Evolutionary conservation across 306 rosid genomes (phyloP).

Genomic region (Sphenostylis stenocarpa): DNA sequence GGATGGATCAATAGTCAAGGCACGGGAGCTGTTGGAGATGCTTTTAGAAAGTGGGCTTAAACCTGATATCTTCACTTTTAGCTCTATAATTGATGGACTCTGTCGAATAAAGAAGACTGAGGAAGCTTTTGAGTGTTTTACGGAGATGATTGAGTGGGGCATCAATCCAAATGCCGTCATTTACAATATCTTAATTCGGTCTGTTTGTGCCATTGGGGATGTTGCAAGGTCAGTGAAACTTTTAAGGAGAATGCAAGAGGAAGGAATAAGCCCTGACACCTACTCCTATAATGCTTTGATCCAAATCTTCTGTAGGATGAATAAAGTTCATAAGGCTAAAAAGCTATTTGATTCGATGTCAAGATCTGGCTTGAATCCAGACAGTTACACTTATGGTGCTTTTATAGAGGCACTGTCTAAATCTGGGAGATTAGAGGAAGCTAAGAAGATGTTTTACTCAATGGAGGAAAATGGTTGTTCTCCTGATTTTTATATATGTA

Average conservation of each 20-base stretch:
- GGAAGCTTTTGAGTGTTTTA: constrained; percentile 74
- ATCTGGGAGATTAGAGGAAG: constrained; percentile 63
- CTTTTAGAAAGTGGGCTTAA: constrained; percentile 59
- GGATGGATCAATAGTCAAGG: constrained; percentile 52
- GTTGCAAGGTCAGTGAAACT: constrained; percentile 53
- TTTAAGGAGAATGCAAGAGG: constrained; percentile 61
- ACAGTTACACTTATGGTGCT: constrained; percentile 60
- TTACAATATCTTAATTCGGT: constrained; percentile 75
- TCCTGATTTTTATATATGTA: constrained; percentile 63
- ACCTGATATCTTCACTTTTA: constrained; percentile 79
- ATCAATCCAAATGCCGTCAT: constrained; percentile 62
- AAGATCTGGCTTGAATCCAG: constrained; percentile 63
- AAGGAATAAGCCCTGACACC: constrained; percentile 69
- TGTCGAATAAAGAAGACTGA: constrained; percentile 55
- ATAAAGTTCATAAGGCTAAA: constrained; percentile 67
- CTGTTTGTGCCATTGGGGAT: constrained; percentile 64
- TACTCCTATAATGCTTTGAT: constrained; percentile 72
- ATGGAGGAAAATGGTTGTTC: constrained; percentile 64
- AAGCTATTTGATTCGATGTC: constrained; percentile 58
- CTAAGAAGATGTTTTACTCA: constrained; percentile 64
- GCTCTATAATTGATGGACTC: constrained; percentile 76
- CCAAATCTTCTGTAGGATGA: constrained; percentile 55
- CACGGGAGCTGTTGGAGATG: constrained; percentile 59
- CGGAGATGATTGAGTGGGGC: constrained; percentile 82
- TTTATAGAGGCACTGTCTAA: constrained; percentile 58